Percentiles rank a stretch among this genome's conserved stretches.
These are phyloP conservation scores for Drechslerella coelobrocha DNA, from an alignment of 2,329 filamentous ascomycete species.

Conservation along the genomic window DNA sequence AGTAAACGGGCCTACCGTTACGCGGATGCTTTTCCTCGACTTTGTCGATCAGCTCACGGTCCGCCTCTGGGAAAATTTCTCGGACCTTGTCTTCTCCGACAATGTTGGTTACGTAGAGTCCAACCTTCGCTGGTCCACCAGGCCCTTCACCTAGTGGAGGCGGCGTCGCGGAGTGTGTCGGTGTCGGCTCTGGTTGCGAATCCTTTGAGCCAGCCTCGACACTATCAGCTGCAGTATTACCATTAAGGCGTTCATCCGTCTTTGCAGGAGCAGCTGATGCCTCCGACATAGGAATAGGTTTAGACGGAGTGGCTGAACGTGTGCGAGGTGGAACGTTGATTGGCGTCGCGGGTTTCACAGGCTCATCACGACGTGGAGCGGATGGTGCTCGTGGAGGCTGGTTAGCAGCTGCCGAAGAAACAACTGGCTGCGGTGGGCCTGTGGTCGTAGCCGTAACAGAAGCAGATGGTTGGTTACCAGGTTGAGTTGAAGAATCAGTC, in stretches of 20 bases:
- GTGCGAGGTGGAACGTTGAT: slow-evolving; percentile 55
- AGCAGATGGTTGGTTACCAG: slow-evolving; percentile 50
- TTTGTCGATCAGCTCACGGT: slow-evolving; percentile 78
- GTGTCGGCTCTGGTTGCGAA: slow-evolving; percentile 8
- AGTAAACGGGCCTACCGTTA: slow-evolving; percentile 64
- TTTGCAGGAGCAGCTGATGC: slow-evolving; percentile 68
- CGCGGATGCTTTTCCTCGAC: slow-evolving; percentile 63
- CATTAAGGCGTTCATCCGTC: slow-evolving; percentile 61
- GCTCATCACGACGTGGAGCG: slow-evolving; percentile 49
- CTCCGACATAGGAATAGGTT: slow-evolving; percentile 59
- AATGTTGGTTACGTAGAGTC: slow-evolving; percentile 87
- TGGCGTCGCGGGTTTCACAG: slow-evolving; percentile 54
- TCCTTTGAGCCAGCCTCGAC: slow-evolving; percentile 14
- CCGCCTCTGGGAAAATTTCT: slow-evolving; percentile 81
- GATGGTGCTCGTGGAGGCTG: slow-evolving; percentile 54
- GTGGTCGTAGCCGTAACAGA: slow-evolving; percentile 32
- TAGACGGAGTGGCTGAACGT: slow-evolving; percentile 51
- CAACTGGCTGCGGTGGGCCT: slow-evolving; percentile 41
- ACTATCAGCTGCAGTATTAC: slow-evolving; percentile 61
- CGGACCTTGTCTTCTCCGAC: slow-evolving; percentile 82
- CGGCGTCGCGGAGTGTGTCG: slow-evolving; percentile 61
- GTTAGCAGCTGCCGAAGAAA: slow-evolving; percentile 52
- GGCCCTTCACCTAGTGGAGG: slow-evolving; percentile 68
- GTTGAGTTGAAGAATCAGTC: slow-evolving; percentile 33
- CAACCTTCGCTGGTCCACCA: slow-evolving; percentile 73